Evolutionary conservation across 1,139 yeast genomes (phyloP), one percentile per base, ranked within the genome.

Genomic region (Pichia kudriavzevii): DNA sequence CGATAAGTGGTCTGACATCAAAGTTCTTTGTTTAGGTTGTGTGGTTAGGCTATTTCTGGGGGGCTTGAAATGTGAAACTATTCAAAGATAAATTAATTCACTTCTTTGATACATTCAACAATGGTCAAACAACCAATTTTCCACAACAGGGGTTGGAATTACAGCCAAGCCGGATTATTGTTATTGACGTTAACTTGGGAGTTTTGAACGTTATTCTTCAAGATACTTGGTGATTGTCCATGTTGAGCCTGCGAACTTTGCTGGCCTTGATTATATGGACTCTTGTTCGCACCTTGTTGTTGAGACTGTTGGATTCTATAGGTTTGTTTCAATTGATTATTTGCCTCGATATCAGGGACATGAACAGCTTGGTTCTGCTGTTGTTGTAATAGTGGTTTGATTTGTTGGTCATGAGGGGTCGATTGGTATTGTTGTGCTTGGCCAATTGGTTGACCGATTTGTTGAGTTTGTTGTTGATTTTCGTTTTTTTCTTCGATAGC

Each of bases 161-260:
- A 53, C n/a, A 54, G 43, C 58, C 58, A 54, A 14, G 57, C 60
- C 20, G 58, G 60, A 37, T 58, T 57, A 25, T 30, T 39, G 22
- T 32, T 38, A n/a, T 32, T 38, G 22, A 30, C 34, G 22, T 37
- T 31, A n/a, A n/a, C 24, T 31, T 36, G 35, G 13, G 30, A 17
- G 12, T 22, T 27, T 16, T 16, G 28, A 14, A n/a, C 12, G 19
- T 15, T 26, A 19, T 15, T 26, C 19, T 15, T 26, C 15, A 17
- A 18, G 19, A 10, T 27, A 16, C 35, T 34, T 21, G 41, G 33
- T 25, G 36, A 35, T 22, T 25, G 39, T 13, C 14, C 38, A 13
- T 19, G 37, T 19, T 40, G 40, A 7, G 34, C 41, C 28, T 37
- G 44, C 13, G 31, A 37, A 22, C 30, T 38, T n/a, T 35, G 44